phyloP scores from a whole-genome alignment of 164 flowering plant species.

The Saururus chinensis region DNA sequence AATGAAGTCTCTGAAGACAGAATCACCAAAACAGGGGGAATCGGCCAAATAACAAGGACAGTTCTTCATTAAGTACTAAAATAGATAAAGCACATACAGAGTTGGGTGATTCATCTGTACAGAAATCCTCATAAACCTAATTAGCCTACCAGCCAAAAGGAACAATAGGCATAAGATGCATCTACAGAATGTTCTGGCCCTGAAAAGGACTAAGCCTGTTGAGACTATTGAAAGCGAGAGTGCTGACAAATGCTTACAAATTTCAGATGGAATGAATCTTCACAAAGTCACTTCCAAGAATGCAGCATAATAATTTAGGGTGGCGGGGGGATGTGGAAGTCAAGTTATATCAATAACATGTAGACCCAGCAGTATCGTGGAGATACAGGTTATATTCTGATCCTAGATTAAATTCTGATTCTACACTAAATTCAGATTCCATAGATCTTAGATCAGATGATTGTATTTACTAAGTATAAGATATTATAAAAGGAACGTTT shows the following conservation, averaged over 20 bases:
- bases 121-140: constrained; percentile 28
- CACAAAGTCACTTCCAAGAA: no score
- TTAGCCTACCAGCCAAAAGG: constrained; percentile 37
- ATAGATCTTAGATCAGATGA: no score
- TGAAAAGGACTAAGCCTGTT: constrained; percentile 24
- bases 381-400: no score
- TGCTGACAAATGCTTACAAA: constrained; percentile 11
- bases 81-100: constrained; percentile 33
- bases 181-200: constrained; percentile 18
- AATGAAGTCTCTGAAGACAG: constrained; percentile 19
- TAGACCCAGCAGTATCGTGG: no score
- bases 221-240: constrained; percentile 23
- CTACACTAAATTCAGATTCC: no score
- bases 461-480: no score
- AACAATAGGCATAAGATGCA: constrained; percentile 65
- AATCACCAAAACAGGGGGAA: constrained; percentile 34
- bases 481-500: no score
- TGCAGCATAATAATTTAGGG: no score
- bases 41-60: constrained; percentile 26
- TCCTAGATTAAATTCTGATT: no score
- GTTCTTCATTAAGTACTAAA: constrained; percentile 35
- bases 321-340: no score
- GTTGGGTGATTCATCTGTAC: constrained; percentile 26
- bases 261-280: constrained; percentile 17
- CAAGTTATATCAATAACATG: no score